Conservation (phyloP, 495 filamentous ascomycete genomes). For the Penicillium arizonense region DNA sequence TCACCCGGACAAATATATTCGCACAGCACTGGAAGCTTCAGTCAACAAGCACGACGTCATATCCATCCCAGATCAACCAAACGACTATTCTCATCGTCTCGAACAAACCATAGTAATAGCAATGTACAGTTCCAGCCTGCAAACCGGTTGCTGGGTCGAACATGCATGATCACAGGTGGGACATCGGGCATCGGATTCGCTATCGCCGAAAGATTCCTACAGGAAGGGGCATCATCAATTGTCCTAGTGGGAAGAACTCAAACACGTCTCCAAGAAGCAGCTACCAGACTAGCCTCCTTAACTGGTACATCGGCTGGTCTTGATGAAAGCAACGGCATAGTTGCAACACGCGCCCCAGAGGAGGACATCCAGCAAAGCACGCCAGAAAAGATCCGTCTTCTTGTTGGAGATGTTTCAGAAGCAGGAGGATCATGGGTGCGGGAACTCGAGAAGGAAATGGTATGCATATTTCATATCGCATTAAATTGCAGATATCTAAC, state of each 20-base stretch:
- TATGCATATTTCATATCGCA: constrained; percentile 12
- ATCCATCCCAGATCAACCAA: background rate
- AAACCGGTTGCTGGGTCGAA: constrained; percentile 39
- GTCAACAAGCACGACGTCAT: background rate
- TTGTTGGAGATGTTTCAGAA: constrained; percentile 49
- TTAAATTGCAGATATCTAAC: too few relatives aligned
- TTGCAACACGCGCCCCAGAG: constrained; percentile 20
- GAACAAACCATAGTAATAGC: background rate
- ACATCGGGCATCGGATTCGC: constrained; percentile 64
- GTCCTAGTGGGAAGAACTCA: constrained; percentile 53
- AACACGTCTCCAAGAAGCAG: constrained; percentile 39
- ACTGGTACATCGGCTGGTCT: background rate
- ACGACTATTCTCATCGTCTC: constrained; percentile 15
- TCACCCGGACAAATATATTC: background rate
- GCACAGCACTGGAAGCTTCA: background rate
- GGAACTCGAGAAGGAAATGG: constrained; percentile 43
- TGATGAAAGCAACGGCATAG: background rate
- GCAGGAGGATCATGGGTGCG: constrained; percentile 43
- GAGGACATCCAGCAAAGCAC: constrained; percentile 8
- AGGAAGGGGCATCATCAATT: constrained; percentile 54
- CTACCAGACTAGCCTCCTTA: constrained; percentile 13
- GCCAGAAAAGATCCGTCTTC: constrained; percentile 22
- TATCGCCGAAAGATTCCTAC: constrained; percentile 66
- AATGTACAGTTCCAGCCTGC: constrained; percentile 8
- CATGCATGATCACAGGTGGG: constrained; percentile 60